These are phyloP conservation scores for Clavispora vitiphila DNA, from an alignment of 805 yeast species.

Conservation along the genomic window DNA sequence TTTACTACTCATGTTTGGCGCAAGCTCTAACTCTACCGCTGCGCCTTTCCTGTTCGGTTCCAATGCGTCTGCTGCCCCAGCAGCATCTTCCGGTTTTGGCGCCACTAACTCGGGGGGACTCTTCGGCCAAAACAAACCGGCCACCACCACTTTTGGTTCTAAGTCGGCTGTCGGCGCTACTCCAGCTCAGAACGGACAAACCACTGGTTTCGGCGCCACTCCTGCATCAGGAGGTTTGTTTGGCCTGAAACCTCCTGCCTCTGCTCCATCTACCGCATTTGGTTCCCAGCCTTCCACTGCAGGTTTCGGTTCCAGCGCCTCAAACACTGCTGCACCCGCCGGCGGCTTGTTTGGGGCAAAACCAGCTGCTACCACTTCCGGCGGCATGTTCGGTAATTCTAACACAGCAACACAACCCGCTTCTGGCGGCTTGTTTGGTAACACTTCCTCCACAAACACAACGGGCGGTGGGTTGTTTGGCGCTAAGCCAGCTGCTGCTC, in stretches of 20 bases:
- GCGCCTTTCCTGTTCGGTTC: conserved; percentile 2
- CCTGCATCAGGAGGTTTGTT: background rate
- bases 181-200: background rate
- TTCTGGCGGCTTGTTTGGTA: conserved; percentile 2
- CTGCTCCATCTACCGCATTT: background rate
- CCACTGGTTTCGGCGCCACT: background rate
- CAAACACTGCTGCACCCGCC: background rate
- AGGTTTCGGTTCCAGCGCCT: background rate
- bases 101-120: conserved; percentile 6
- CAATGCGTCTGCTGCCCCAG: background rate
- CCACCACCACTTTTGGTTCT: conserved; percentile 4
- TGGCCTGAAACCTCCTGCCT: background rate
- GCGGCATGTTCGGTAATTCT: conserved; percentile 14
- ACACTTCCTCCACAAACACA: conserved; percentile 1
- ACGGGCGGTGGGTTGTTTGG: conserved; percentile 24
- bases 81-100: background rate
- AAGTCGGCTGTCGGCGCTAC: no score
- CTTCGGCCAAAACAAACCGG: conserved; percentile 8
- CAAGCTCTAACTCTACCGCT: conserved; percentile 2
- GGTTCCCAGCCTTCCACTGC: background rate
- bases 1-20: conserved; percentile 12
- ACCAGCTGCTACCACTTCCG: conserved; percentile 4
- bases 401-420: background rate
- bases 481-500: conserved; percentile 6
- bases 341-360: conserved; percentile 19